These are phyloP conservation scores for Bjerkandera adusta DNA, from an alignment of 1,284 basidiomycete genomes.

Conservation along the genomic window DNA sequence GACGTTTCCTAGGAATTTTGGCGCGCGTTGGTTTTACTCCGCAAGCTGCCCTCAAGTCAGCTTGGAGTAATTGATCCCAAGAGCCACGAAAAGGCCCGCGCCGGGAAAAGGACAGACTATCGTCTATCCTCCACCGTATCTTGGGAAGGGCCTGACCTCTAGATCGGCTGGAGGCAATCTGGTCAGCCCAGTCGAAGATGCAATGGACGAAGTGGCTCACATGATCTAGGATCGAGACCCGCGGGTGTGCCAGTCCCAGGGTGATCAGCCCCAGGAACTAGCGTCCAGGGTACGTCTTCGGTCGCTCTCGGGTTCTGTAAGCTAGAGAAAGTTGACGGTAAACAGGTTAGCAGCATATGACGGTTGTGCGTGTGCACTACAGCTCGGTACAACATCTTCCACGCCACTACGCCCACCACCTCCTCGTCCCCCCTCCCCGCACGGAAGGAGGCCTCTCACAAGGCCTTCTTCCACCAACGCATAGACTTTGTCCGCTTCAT, in stretches of 20 bases:
- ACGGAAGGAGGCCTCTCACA: background rate
- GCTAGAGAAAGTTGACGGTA: background rate
- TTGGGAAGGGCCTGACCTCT: too few species aligned
- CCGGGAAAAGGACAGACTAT: conserved; percentile 8
- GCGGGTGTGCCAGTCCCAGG: conserved; percentile 3
- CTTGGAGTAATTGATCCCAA: conserved; percentile 10
- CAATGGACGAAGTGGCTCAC: too few species aligned
- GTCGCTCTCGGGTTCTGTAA: conserved; percentile 4
- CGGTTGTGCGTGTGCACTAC: too few species aligned
- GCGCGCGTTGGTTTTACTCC: conserved; percentile 12
- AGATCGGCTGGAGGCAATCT: too few species aligned
- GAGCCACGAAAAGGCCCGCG: conserved; percentile 14
- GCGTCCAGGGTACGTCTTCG: conserved; percentile 1
- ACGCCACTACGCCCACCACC: background rate
- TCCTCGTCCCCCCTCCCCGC: background rate
- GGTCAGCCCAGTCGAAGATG: too few species aligned
- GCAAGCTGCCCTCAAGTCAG: background rate
- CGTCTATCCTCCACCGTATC: too few species aligned
- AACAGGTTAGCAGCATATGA: too few species aligned
- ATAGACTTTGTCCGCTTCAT: too few species aligned
- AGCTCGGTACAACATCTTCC: too few species aligned
- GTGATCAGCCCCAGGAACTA: conserved; percentile 5
- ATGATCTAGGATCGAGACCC: background rate
- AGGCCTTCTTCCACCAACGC: too few species aligned
- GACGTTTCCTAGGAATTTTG: conserved; percentile 3